phyloP scores from a whole-genome alignment of 768 basidiomycete species.

The Strobilomyces echinocephalus region DNA sequence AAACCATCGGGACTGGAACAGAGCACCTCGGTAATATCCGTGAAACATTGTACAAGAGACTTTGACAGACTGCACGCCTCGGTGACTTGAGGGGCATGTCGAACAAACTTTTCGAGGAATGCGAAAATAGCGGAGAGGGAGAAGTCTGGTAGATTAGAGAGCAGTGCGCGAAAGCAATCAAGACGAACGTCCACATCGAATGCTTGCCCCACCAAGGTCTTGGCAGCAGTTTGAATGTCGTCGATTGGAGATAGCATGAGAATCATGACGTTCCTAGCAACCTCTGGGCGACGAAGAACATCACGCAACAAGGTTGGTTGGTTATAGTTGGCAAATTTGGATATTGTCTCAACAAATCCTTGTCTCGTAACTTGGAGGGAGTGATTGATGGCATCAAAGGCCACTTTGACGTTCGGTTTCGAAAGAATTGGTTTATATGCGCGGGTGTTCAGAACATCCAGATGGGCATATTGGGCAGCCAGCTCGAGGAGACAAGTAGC shows the following conservation, averaged over 20 bases:
- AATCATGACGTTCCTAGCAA: conserved; percentile 55
- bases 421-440: conserved; percentile 43
- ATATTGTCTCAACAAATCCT: conserved; percentile 60
- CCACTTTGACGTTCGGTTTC: conserved; percentile 26
- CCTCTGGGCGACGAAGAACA: conserved; percentile 51
- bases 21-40: conserved; percentile 86
- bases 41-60: conserved; percentile 85
- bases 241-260: conserved; percentile 82
- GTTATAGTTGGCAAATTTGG: conserved; percentile 61
- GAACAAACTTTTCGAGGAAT: conserved; percentile 64
- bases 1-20: conserved; percentile 71
- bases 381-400: conserved; percentile 56
- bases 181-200: conserved; percentile 86
- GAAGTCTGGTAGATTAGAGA: conserved; percentile 60
- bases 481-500: conserved; percentile 55
- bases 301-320: conserved; percentile 46
- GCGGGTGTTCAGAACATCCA: conserved; percentile 54
- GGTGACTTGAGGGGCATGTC: conserved; percentile 56
- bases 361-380: conserved; percentile 53
- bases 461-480: conserved; percentile 56
- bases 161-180: conserved; percentile 80
- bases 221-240: conserved; percentile 67
- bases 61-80: conserved; percentile 90
- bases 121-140: conserved; percentile 66
- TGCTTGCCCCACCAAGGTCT: conserved; percentile 76